A percentile compares a stretch with the other conserved stretches of the same genome.
These are phyloP conservation scores for Camelina laxa DNA, from an alignment of 345 rosid species.

Conservation along the genomic window DNA sequence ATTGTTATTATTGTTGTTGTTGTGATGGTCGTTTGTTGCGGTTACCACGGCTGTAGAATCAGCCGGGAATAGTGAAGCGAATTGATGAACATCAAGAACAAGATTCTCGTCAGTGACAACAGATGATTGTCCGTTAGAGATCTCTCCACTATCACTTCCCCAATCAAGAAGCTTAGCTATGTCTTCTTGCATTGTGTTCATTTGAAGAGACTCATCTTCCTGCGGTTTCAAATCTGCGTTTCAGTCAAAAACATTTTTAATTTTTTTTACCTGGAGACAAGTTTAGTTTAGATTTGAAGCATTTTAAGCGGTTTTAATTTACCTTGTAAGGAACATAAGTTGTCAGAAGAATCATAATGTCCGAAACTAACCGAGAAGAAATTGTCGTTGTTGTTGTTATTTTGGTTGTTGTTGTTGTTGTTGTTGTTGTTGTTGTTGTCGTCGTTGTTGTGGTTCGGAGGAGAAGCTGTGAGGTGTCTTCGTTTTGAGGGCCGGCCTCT, in stretches of 20 bases:
- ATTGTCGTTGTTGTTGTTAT: constrained; percentile 43
- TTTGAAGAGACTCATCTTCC: constrained; percentile 50
- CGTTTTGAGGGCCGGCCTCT: constrained; percentile 39
- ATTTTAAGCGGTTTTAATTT: constrained; percentile 6
- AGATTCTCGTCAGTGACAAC: constrained; percentile 56
- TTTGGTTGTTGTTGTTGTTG: constrained; percentile 7
- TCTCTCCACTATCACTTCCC: constrained; percentile 57
- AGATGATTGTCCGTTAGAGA: constrained; percentile 65
- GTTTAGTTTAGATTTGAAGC: neutral
- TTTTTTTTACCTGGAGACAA: neutral
- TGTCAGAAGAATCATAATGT: constrained; percentile 42
- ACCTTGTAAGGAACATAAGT: constrained; percentile 44
- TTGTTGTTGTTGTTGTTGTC: constrained; percentile 47
- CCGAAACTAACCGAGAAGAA: constrained; percentile 42
- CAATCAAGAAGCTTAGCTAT: constrained; percentile 55
- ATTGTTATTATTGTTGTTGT: constrained; percentile 38
- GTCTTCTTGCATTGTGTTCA: constrained; percentile 55
- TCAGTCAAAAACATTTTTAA: constrained; percentile 4
- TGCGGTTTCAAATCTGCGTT: constrained; percentile 47
- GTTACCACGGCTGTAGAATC: constrained; percentile 42
- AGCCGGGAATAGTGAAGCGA: constrained; percentile 56
- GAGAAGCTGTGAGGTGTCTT: constrained; percentile 46
- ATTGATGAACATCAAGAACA: constrained; percentile 66
- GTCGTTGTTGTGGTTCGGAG: constrained; percentile 28
- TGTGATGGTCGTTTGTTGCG: constrained; percentile 25